These are phyloP conservation scores for Coprinellus micaceus DNA, from an alignment of 768 basidiomycete genomes.

Conservation along the genomic window DNA sequence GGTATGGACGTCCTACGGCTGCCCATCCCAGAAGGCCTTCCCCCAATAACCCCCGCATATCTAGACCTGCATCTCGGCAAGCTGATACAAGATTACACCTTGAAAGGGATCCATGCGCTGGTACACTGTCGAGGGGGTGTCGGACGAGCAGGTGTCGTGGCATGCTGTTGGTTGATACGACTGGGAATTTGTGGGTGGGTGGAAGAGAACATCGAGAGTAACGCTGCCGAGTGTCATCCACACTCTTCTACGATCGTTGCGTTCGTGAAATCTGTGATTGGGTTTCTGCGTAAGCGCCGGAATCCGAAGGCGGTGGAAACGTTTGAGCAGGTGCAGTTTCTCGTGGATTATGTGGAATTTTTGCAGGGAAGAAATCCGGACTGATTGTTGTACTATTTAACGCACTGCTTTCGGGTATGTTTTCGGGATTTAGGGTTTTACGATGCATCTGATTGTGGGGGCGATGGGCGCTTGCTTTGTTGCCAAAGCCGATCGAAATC, in stretches of 20 bases:
- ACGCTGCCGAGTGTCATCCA: background rate
- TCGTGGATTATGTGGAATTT: constrained; percentile 73
- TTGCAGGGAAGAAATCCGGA: constrained; percentile 8
- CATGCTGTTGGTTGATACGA: constrained; percentile 89
- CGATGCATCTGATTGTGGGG: no score
- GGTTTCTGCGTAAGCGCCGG: constrained; percentile 67
- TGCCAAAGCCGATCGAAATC: no score
- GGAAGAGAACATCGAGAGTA: background rate
- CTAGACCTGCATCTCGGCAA: constrained; percentile 66
- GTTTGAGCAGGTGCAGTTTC: constrained; percentile 84
- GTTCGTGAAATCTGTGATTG: constrained; percentile 70
- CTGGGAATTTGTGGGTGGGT: constrained; percentile 84
- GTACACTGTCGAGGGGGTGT: constrained; percentile 95
- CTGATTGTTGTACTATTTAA: no score
- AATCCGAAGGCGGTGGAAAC: constrained; percentile 93
- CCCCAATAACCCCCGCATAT: constrained; percentile 53
- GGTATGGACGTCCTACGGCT: constrained; percentile 85
- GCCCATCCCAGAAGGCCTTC: constrained; percentile 87
- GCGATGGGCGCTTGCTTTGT: no score
- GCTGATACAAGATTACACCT: constrained; percentile 68
- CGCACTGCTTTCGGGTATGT: no score
- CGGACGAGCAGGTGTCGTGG: constrained; percentile 87
- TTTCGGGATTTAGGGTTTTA: no score
- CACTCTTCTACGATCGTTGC: constrained; percentile 38
- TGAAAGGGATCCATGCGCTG: constrained; percentile 66